Evolutionary conservation across 805 yeast genomes (phyloP), one percentile per base, ranked within the genome.

Genomic region (Candida sphagnicola): DNA sequence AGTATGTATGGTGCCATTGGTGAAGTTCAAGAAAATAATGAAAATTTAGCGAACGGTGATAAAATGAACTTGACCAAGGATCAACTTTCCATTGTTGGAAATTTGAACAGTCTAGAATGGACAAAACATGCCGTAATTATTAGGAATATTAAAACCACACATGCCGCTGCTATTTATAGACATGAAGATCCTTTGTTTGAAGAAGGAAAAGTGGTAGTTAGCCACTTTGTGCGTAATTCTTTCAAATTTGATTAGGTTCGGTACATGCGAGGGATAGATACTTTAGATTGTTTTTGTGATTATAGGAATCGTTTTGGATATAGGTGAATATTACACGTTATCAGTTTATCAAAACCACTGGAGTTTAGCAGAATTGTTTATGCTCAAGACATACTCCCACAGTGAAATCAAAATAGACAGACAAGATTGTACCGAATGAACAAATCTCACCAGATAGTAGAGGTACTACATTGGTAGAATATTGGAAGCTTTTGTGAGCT

Each of bases 101-200:
- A 54, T 41, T 69, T 87, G 54, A 86, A 86, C 56, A 47, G 58
- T 3, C 55, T 85, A 4, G 51, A 62, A 2, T 88, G 95, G 95
- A 57, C 64, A 31, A 87, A 85, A 54, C 82, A 60, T 48, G 90
- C 93, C 0, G 71, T 87, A 18, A 72, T 81, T 42, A 82, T 87
- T 41, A 71, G 81, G 28, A 64, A 74, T 21, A 80, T 91, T 4
- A 70, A 70, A 35, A 75, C 80, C 31, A 75, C 95, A 1, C 96
- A 87, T 53, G 87, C 95, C 1, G 95, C 93, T 1, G 81, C 87
- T 2, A 84, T 87, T 42, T 85, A 81, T 31, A 72, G 95, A 35
- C 62, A 63, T 17, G 75, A 73, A 21, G 68, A 70, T 8, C 70
- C 71, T 8, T 28, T 35, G 8, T 80, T 82, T 45, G 75, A 60